Conservation (phyloP, 371 early-diverging fungal species). For the Mycotypha africana region DNA sequence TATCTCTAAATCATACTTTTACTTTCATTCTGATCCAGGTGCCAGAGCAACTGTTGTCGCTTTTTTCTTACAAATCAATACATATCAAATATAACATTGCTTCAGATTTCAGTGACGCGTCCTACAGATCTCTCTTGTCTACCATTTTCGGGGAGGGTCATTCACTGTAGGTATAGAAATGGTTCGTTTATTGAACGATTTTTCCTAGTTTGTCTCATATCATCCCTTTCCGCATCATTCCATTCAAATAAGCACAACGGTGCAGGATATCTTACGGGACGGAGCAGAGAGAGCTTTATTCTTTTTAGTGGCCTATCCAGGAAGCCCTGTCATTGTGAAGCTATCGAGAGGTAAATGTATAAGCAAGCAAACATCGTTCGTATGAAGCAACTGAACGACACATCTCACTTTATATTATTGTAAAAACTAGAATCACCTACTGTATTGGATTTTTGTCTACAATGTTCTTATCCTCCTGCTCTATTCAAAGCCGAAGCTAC, state of each 20-base stretch:
- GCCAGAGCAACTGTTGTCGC: too few species aligned
- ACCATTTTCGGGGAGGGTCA: constrained; percentile 12
- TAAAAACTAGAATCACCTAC: constrained; percentile 5
- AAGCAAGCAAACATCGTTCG: too few species aligned
- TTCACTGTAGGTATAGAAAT: constrained; percentile 8
- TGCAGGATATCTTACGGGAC: constrained; percentile 3
- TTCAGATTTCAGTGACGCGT: constrained; percentile 1
- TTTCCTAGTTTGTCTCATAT: too few species aligned
- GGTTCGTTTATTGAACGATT: too few species aligned
- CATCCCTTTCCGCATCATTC: too few species aligned
- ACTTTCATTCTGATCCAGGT: too few species aligned
- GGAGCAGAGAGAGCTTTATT: constrained; percentile 13
- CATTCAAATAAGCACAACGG: too few species aligned
- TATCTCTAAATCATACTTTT: too few species aligned
- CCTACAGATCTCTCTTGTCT: constrained; percentile 9
- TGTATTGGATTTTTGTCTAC: constrained; percentile 9
- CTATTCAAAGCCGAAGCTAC: constrained; percentile 13
- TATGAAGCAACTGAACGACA: background rate
- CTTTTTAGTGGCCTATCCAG: constrained; percentile 13
- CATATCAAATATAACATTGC: constrained; percentile 5
- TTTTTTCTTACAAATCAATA: background rate
- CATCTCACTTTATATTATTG: background rate
- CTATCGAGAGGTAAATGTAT: constrained; percentile 9
- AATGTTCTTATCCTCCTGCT: constrained; percentile 12
- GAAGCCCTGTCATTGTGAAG: constrained; percentile 8